phyloP scores from a whole-genome alignment of 179 eudicot genomes.

The Vitellaria paradoxa region DNA sequence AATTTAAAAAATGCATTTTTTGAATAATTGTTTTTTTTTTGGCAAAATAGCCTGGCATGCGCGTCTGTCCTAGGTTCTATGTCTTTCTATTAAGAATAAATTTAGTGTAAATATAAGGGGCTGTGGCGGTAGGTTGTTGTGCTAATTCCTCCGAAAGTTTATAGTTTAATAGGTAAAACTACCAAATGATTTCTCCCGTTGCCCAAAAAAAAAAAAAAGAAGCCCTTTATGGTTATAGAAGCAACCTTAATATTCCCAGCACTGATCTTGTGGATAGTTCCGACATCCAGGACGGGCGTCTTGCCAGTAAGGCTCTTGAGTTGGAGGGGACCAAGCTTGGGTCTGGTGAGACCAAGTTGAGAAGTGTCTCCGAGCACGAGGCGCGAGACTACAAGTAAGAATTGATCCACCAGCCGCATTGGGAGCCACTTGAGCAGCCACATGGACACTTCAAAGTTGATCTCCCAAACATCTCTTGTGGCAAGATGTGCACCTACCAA shows the following conservation, averaged over 20 bases:
- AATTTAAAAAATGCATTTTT: too few relatives aligned
- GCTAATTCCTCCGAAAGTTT: too few relatives aligned
- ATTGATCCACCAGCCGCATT: slow-evolving; percentile 47
- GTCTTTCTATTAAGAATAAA: too few relatives aligned
- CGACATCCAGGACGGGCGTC: slow-evolving; percentile 76
- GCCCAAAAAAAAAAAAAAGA: too few relatives aligned
- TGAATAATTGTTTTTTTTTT: too few relatives aligned
- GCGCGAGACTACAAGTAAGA: slow-evolving; percentile 53
- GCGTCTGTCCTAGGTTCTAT: too few relatives aligned
- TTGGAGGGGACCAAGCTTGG: slow-evolving; percentile 61
- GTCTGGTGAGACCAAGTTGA: slow-evolving; percentile 52
- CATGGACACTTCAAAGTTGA: slow-evolving; percentile 72
- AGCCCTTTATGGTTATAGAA: too few relatives aligned
- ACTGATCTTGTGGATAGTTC: slow-evolving; percentile 58
- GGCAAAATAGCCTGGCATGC: too few relatives aligned
- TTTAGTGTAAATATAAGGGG: too few relatives aligned
- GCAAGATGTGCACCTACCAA: slow-evolving; percentile 69
- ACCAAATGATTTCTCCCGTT: too few relatives aligned
- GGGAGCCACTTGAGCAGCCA: slow-evolving; percentile 67
- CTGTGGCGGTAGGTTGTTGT: too few relatives aligned
- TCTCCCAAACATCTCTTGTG: slow-evolving; percentile 65
- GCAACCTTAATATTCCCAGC: slow-evolving; percentile 56
- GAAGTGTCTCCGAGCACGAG: slow-evolving; percentile 64
- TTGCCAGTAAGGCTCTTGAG: slow-evolving; percentile 59
- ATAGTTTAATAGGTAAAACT: too few relatives aligned